Evolutionary conservation across 345 rosid species (phyloP).

Genomic region (Salix arbutifolia): DNA sequence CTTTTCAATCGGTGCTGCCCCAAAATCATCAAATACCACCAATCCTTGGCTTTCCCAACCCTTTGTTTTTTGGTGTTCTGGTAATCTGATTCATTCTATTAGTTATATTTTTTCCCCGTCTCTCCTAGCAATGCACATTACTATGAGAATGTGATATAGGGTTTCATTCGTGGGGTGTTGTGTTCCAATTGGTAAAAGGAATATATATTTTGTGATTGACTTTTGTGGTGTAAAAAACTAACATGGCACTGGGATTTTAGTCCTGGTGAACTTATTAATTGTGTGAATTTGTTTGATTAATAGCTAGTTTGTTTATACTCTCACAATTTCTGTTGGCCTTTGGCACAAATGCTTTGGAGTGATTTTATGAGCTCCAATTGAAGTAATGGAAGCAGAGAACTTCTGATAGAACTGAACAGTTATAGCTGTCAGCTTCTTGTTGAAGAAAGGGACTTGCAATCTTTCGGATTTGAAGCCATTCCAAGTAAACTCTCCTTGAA

Average conservation of each 20-base stretch:
- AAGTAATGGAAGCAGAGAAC: background rate
- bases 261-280: slow-evolving; percentile 11
- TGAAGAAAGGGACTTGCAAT: background rate
- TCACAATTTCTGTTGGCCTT: background rate
- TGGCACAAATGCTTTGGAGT: background rate
- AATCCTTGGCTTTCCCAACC: background rate
- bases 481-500: background rate
- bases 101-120: background rate
- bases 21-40: background rate
- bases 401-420: background rate
- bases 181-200: slow-evolving; percentile 1
- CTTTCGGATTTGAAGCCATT: background rate
- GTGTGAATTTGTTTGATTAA: slow-evolving; percentile 3
- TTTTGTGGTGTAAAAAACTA: slow-evolving; percentile 9
- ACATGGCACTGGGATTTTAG: slow-evolving; percentile 11
- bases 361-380: background rate
- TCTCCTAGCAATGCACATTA: background rate
- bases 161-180: background rate
- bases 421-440: background rate
- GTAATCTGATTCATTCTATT: background rate
- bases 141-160: background rate
- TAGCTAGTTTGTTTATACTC: background rate
- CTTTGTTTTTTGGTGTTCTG: background rate
- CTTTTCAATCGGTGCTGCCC: background rate
- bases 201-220: slow-evolving; percentile 8